phyloP scores from a whole-genome alignment of 768 basidiomycete genomes.

The Lentinula aciculospora region DNA sequence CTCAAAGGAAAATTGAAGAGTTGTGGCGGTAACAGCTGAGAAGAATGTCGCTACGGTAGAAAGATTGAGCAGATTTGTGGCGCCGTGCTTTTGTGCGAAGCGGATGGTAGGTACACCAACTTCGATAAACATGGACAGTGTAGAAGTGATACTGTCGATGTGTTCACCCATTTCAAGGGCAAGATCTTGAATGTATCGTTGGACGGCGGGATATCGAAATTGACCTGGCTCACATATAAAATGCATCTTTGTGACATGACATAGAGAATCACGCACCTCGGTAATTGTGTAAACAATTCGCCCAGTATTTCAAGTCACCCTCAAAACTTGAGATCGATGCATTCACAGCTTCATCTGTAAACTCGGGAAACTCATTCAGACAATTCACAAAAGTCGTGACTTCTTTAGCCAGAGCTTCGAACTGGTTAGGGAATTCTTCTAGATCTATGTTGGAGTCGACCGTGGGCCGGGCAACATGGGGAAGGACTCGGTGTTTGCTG shows the following conservation, averaged over 20 bases:
- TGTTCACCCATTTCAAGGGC: slow-evolving; percentile 74
- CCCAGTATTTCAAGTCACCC: slow-evolving; percentile 76
- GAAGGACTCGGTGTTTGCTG: slow-evolving; percentile 31
- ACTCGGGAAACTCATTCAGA: slow-evolving; percentile 76
- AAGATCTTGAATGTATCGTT: slow-evolving; percentile 70
- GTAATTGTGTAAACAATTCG: slow-evolving; percentile 64
- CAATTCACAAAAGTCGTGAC: slow-evolving; percentile 64
- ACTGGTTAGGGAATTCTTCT: slow-evolving; percentile 61
- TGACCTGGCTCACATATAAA: slow-evolving; percentile 38
- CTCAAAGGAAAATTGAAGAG: slow-evolving; percentile 61
- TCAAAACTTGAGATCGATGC: slow-evolving; percentile 62
- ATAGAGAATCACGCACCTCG: slow-evolving; percentile 32
- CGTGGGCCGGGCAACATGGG: slow-evolving; percentile 47
- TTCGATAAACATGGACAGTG: slow-evolving; percentile 72
- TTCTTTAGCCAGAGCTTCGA: slow-evolving; percentile 58
- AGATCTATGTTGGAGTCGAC: slow-evolving; percentile 54
- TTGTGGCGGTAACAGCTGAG: slow-evolving; percentile 36
- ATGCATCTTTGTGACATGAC: neutral
- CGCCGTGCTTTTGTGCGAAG: slow-evolving; percentile 70
- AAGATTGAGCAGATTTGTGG: slow-evolving; percentile 63
- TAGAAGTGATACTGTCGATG: slow-evolving; percentile 59
- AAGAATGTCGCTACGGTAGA: slow-evolving; percentile 61
- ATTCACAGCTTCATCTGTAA: slow-evolving; percentile 67
- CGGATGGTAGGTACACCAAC: slow-evolving; percentile 77
- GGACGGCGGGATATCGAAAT: slow-evolving; percentile 67